These are phyloP conservation scores for Rhizoclosmatium globosum DNA, from an alignment of 192 early-diverging fungal genomes.

Conservation along the genomic window DNA sequence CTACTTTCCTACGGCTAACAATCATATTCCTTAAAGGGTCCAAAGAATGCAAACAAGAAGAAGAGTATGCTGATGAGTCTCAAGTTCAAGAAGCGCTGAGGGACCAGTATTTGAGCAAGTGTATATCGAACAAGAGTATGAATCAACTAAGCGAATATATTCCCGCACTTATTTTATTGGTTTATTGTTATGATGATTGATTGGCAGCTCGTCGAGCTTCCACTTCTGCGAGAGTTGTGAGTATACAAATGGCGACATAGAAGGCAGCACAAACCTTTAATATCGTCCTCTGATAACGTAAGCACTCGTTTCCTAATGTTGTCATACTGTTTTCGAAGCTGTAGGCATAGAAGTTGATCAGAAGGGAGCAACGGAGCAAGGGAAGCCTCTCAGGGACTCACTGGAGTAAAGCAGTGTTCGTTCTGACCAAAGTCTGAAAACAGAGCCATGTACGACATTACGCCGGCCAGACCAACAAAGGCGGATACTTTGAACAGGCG, in stretches of 20 bases:
- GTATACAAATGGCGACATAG: not conserved
- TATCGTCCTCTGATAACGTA: constrained; percentile 21
- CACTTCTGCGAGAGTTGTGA: not conserved
- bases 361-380: not conserved
- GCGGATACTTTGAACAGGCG: not conserved
- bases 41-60: not conserved
- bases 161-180: not conserved
- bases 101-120: not conserved
- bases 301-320: not conserved
- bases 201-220: not conserved
- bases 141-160: no score
- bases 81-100: constrained; percentile 12
- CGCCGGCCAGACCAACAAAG: not conserved
- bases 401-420: constrained; percentile 21
- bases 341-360: not conserved
- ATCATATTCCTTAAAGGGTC: not conserved
- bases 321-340: constrained; percentile 22
- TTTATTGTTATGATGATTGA: not conserved
- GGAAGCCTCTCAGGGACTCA: constrained; percentile 11
- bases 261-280: constrained; percentile 1
- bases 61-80: not conserved
- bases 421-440: constrained; percentile 27
- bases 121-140: no score
- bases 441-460: constrained; percentile 16
- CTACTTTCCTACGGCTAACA: not conserved